A percentile compares a stretch with the other conserved stretches of the same genome.
Evolutionary conservation across 2,329 filamentous ascomycete species (phyloP).

Genomic region (Apiospora pterosperma): DNA sequence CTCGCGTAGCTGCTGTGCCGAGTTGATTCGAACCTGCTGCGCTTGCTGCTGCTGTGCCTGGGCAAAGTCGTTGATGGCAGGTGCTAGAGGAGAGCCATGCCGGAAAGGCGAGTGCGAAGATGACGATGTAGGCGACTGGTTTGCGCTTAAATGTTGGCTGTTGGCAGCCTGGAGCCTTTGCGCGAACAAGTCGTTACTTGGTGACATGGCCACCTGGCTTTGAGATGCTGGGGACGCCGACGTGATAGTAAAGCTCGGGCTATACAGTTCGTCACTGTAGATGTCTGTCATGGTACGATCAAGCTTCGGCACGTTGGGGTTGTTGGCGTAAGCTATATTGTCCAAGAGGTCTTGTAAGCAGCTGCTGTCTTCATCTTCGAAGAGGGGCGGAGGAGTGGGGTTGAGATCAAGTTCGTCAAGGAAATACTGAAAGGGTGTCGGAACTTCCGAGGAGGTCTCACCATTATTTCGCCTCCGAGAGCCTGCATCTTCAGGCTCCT

Average conservation of each 20-base stretch:
- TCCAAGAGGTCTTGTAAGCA: constrained; percentile 63
- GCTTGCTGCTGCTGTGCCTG: constrained; percentile 16
- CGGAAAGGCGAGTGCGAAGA: constrained; percentile 74
- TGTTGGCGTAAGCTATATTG: constrained; percentile 52
- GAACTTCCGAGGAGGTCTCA: constrained; percentile 35
- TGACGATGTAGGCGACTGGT: constrained; percentile 45
- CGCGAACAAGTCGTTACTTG: constrained; percentile 61
- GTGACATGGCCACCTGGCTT: constrained; percentile 45
- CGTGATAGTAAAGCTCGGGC: constrained; percentile 60
- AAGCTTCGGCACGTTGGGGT: constrained; percentile 61
- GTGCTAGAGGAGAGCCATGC: constrained; percentile 62
- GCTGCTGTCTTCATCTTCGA: constrained; percentile 44
- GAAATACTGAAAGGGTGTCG: constrained; percentile 7
- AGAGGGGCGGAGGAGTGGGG: constrained; percentile 11
- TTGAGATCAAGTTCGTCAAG: background rate
- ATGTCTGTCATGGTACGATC: constrained; percentile 84
- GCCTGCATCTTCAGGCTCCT: constrained; percentile 43
- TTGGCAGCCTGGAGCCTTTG: constrained; percentile 78
- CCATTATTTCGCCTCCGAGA: constrained; percentile 50
- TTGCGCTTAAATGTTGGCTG: constrained; percentile 64
- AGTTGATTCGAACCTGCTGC: constrained; percentile 42
- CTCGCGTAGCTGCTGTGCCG: constrained; percentile 58
- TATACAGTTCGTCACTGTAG: constrained; percentile 82
- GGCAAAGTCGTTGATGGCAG: constrained; percentile 42
- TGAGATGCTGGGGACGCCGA: constrained; percentile 49